phyloP scores from a whole-genome alignment of 139 green algal species.

The Coccomyxa sp. region DNA sequence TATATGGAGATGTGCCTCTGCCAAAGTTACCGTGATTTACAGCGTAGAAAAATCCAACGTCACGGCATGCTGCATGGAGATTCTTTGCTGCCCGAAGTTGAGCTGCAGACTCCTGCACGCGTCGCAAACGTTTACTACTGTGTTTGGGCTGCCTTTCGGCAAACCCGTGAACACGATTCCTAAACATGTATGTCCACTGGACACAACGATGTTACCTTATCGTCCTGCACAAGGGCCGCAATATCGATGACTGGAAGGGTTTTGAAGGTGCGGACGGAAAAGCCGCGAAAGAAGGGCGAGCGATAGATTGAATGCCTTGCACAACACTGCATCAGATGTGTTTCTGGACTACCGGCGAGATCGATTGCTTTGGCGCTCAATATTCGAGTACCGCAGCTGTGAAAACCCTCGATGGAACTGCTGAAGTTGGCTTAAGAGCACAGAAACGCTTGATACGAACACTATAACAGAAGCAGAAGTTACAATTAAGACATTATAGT shows the following conservation, averaged over 20 bases:
- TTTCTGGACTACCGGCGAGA: neutral
- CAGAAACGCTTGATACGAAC: too few relatives aligned
- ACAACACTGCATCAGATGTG: neutral
- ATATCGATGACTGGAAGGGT: slow-evolving; percentile 14
- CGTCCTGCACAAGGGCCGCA: neutral
- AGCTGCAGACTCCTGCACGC: neutral
- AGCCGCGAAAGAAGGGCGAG: too few relatives aligned
- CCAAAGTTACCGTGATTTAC: slow-evolving; percentile 26
- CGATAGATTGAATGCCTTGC: too few relatives aligned
- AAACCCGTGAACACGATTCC: too few relatives aligned
- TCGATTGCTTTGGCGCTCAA: neutral
- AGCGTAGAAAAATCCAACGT: slow-evolving; percentile 57
- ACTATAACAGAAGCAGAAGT: too few relatives aligned
- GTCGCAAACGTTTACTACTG: neutral
- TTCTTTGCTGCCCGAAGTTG: slow-evolving; percentile 5
- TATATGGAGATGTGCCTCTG: neutral
- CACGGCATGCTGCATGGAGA: slow-evolving; percentile 33
- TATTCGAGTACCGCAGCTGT: neutral
- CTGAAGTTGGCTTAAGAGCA: neutral
- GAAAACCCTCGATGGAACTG: neutral
- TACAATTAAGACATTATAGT: too few relatives aligned
- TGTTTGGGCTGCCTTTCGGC: too few relatives aligned
- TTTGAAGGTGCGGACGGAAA: neutral
- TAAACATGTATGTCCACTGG: neutral
- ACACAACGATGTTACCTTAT: neutral